A percentile compares a stretch with the other conserved stretches of the same genome.
Evolutionary conservation across 805 yeast species (phyloP).

Genomic region (Myxozyma nipponensis): DNA sequence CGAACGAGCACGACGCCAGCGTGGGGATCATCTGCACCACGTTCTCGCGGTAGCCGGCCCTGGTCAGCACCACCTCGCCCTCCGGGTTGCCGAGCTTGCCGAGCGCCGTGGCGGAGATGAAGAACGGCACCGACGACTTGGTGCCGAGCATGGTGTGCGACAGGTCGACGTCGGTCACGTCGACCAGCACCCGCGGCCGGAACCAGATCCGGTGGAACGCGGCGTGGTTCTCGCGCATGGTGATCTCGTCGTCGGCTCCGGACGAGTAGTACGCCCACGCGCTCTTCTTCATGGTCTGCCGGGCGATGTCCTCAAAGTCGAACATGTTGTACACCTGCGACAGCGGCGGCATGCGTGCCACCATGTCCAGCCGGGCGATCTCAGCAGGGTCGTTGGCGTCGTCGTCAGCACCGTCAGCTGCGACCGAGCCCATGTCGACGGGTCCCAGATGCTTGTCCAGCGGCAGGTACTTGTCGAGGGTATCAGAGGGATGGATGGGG

Average conservation of each 20-base stretch:
- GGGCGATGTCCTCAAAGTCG: conserved; percentile 86
- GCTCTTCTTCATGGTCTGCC: conserved; percentile 65
- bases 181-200: conserved; percentile 76
- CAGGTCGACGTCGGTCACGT: conserved; percentile 69
- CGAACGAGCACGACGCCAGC: conserved; percentile 80
- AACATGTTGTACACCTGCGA: conserved; percentile 67
- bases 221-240: conserved; percentile 83
- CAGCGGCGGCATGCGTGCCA: conserved; percentile 61
- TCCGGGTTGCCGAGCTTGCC: conserved; percentile 91
- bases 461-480: conserved; percentile 60
- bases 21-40: conserved; percentile 91
- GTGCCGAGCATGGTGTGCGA: conserved; percentile 74
- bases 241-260: conserved; percentile 89
- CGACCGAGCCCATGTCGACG: conserved; percentile 34
- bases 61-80: conserved; percentile 82
- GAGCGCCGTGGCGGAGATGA: conserved; percentile 86
- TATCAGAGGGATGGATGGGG: conserved; percentile 89
- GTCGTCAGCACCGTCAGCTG: conserved; percentile 22
- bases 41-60: conserved; percentile 70
- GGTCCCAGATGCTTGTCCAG: conserved; percentile 61
- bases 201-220: conserved; percentile 87
- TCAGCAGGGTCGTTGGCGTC: conserved; percentile 41
- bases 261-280: conserved; percentile 94
- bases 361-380: conserved; percentile 41
- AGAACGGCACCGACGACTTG: conserved; percentile 69